These are phyloP conservation scores for Cytospora leucostoma DNA, from an alignment of 2,329 filamentous ascomycete species.

Conservation along the genomic window DNA sequence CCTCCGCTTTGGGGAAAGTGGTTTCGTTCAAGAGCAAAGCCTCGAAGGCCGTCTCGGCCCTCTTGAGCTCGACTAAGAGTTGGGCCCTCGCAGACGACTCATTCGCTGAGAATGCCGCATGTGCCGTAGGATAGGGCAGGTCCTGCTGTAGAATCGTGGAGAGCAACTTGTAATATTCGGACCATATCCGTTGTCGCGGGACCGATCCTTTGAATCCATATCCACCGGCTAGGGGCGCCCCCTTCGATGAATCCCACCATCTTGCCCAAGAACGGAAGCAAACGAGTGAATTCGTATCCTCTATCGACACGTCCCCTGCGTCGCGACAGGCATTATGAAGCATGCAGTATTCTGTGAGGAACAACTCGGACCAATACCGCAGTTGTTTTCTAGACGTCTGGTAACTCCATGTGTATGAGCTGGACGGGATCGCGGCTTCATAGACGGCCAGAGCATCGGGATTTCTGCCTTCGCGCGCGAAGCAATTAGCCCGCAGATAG, in stretches of 20 bases:
- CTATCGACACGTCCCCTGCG: constrained; percentile 51
- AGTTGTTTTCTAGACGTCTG: constrained; percentile 63
- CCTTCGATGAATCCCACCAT: constrained; percentile 61
- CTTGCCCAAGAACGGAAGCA: constrained; percentile 68
- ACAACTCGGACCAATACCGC: constrained; percentile 75
- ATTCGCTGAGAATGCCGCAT: constrained; percentile 43
- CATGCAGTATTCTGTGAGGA: constrained; percentile 74
- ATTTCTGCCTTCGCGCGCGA: constrained; percentile 51
- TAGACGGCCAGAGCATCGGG: constrained; percentile 67
- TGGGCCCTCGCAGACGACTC: constrained; percentile 60
- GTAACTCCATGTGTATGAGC: constrained; percentile 55
- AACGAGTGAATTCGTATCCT: constrained; percentile 55
- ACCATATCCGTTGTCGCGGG: constrained; percentile 73
- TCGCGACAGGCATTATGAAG: constrained; percentile 62
- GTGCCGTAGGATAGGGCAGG: constrained; percentile 58
- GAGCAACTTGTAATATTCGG: constrained; percentile 78
- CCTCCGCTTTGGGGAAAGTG: constrained; percentile 80
- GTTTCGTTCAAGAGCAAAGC: constrained; percentile 75
- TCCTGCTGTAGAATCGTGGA: constrained; percentile 73
- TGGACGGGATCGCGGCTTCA: constrained; percentile 63
- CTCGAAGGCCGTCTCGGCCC: constrained; percentile 79
- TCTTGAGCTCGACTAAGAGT: constrained; percentile 75
- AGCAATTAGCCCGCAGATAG: constrained; percentile 72
- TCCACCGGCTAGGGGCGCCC: constrained; percentile 52
- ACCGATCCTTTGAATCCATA: constrained; percentile 61